Conservation (phyloP, 306 rosid genomes). For the Ormosia semicastrata region DNA sequence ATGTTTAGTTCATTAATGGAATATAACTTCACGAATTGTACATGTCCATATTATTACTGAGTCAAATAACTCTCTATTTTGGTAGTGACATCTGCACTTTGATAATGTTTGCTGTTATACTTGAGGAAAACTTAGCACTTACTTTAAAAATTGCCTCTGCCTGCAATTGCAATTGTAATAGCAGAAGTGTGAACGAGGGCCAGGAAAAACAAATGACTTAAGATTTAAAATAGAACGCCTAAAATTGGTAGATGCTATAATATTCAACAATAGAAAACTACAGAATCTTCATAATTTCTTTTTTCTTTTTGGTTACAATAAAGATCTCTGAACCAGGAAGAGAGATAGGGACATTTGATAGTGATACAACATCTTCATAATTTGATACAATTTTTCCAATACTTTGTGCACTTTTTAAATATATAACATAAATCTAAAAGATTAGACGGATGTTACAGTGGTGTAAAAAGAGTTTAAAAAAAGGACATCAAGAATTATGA, state of each 20-base stretch:
- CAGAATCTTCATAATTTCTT: not conserved
- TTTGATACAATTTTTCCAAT: constrained; percentile 1
- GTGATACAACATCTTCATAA: not conserved
- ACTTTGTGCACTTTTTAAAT: not conserved
- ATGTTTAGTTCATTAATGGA: too few relatives aligned
- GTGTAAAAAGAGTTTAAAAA: constrained; percentile 1
- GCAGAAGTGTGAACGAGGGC: not conserved
- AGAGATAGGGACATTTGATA: not conserved
- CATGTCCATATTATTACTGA: too few relatives aligned
- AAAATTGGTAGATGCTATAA: not conserved
- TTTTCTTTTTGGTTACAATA: not conserved
- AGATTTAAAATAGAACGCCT: constrained; percentile 16
- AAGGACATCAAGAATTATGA: not conserved
- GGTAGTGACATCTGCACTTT: constrained; percentile 80
- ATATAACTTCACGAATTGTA: too few relatives aligned
- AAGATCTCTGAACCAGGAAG: not conserved
- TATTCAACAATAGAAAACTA: constrained; percentile 2
- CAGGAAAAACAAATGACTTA: not conserved
- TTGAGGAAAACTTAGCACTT: constrained; percentile 72
- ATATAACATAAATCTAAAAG: too few relatives aligned
- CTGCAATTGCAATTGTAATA: constrained; percentile 47
- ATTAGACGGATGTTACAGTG: not conserved
- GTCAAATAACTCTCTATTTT: too few relatives aligned
- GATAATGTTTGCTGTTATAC: constrained; percentile 72
- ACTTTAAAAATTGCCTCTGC: constrained; percentile 75